Evolutionary conservation across 164 flowering plant genomes (phyloP).

Genomic region (Aristolochia californica): DNA sequence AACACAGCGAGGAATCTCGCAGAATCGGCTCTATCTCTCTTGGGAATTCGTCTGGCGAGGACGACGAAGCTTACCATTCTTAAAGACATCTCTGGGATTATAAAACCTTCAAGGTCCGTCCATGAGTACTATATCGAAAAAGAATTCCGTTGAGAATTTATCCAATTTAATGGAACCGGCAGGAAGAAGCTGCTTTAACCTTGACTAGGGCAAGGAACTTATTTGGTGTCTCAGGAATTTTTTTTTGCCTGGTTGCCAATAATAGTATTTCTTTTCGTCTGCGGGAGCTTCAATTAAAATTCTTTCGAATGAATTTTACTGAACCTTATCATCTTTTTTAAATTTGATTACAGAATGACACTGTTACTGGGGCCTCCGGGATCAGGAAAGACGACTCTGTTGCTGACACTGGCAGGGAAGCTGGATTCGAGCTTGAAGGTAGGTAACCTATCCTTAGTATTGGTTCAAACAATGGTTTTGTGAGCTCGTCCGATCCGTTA

Average conservation of each 20-base stretch:
- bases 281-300: no score
- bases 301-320: no score
- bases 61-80: slow-evolving; percentile 68
- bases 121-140: no score
- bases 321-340: not conserved
- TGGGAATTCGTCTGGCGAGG: slow-evolving; percentile 55
- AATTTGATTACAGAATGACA: slow-evolving; percentile 48
- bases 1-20: slow-evolving; percentile 24
- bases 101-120: slow-evolving; percentile 75
- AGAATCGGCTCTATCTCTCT: slow-evolving; percentile 43
- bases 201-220: no score
- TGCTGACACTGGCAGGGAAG: slow-evolving; percentile 80
- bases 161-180: no score
- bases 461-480: no score
- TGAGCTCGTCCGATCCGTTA: no score
- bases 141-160: no score
- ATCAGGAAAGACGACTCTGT: slow-evolving; percentile 83
- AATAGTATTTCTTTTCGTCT: no score
- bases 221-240: no score
- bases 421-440: slow-evolving; percentile 70
- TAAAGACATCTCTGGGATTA: slow-evolving; percentile 72
- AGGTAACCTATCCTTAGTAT: slow-evolving; percentile 1
- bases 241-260: no score
- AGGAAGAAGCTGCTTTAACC: no score
- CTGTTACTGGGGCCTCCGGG: slow-evolving; percentile 93